Evolutionary conservation across 441 rosid genomes (phyloP).

Genomic region (Brassica hybrid): DNA sequence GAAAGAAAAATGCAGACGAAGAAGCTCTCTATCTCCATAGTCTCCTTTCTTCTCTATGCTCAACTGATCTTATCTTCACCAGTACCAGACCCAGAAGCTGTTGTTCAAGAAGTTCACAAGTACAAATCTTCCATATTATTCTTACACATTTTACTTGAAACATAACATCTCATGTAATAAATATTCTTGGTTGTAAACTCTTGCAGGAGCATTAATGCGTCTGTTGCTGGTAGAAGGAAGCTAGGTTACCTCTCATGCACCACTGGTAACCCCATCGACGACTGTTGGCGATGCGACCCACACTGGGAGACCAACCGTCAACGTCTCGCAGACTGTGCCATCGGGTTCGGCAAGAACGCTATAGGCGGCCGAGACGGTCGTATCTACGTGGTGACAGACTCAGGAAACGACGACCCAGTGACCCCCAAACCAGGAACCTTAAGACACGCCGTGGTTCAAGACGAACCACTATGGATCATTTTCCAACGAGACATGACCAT

Average conservation of each 20-base stretch:
- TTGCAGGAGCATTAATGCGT: slow-evolving; percentile 75
- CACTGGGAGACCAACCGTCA: slow-evolving; percentile 83
- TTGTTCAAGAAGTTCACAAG: slow-evolving; percentile 72
- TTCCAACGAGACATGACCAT: slow-evolving; percentile 83
- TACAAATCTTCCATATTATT: slow-evolving; percentile 27
- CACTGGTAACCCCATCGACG: slow-evolving; percentile 85
- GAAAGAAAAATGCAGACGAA: slow-evolving; percentile 28
- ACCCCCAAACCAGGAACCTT: slow-evolving; percentile 83
- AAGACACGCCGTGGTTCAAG: slow-evolving; percentile 78
- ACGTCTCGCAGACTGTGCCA: slow-evolving; percentile 75
- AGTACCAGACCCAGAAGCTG: slow-evolving; percentile 65
- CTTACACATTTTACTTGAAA: slow-evolving; percentile 17
- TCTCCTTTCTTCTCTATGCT: slow-evolving; percentile 46
- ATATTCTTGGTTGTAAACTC: not conserved
- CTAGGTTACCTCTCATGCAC: slow-evolving; percentile 77
- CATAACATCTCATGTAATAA: not conserved
- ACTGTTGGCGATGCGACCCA: slow-evolving; percentile 92
- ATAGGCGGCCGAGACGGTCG: slow-evolving; percentile 79
- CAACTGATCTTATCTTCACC: slow-evolving; percentile 58
- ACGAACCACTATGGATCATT: slow-evolving; percentile 87
- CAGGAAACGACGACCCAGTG: slow-evolving; percentile 65
- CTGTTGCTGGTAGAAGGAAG: slow-evolving; percentile 60
- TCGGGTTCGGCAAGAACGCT: slow-evolving; percentile 89
- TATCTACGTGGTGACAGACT: slow-evolving; percentile 78
- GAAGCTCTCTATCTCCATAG: slow-evolving; percentile 39